phyloP scores from a whole-genome alignment of 164 flowering plant species.

The Nelumbo lutea region DNA sequence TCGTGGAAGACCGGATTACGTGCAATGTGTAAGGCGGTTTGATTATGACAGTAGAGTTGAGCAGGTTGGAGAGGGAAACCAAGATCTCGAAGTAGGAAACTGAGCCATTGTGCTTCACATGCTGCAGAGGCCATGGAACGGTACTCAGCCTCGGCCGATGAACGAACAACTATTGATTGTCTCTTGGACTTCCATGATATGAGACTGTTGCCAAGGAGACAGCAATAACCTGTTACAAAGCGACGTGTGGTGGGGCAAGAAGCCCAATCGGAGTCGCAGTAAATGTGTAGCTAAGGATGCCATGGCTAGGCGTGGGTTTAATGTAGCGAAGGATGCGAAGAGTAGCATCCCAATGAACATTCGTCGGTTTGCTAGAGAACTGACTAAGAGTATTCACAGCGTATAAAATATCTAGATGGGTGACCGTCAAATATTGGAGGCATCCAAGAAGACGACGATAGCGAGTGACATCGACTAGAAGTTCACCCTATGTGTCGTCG shows the following conservation, averaged over 20 bases:
- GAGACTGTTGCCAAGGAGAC: background rate
- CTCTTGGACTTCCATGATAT: conserved; percentile 8
- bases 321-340: background rate
- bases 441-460: background rate
- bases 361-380: background rate
- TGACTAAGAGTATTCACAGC: conserved; percentile 3
- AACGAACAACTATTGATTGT: background rate
- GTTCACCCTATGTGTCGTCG: background rate
- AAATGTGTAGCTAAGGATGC: background rate
- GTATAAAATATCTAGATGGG: conserved; percentile 1
- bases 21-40: too few relatives aligned
- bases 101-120: background rate
- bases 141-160: conserved; percentile 7
- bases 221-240: conserved; percentile 4
- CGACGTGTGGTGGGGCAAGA: background rate
- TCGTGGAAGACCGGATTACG: too few relatives aligned
- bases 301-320: background rate
- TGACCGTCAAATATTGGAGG: conserved; percentile 3
- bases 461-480: background rate
- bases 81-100: background rate
- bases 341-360: background rate
- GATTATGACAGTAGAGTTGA: too few relatives aligned
- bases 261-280: background rate
- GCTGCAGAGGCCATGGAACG: background rate
- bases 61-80: background rate